phyloP scores from a whole-genome alignment of 2,329 filamentous ascomycete species.

The Xylogone sp. region DNA sequence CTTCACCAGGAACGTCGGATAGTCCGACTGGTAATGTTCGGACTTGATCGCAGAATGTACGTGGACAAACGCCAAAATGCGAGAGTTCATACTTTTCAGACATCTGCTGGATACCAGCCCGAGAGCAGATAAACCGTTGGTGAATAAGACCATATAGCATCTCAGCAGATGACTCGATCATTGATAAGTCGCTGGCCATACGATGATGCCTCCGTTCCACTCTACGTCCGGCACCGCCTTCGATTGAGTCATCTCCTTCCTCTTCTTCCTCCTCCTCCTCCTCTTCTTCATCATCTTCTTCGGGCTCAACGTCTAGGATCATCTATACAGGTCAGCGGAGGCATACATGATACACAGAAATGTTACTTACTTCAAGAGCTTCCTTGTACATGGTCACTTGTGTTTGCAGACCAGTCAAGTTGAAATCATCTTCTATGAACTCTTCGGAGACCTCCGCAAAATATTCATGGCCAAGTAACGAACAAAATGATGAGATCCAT shows the following conservation, averaged over 20 bases:
- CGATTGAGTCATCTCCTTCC: conserved; percentile 64
- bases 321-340: conserved; percentile 50
- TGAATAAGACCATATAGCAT: conserved; percentile 97
- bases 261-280: conserved; percentile 66
- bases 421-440: conserved; percentile 99
- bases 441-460: conserved; percentile 98
- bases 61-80: conserved; percentile 94
- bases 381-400: conserved; percentile 99
- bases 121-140: conserved; percentile 95
- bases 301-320: conserved; percentile 97
- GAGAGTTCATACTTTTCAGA: conserved; percentile 97
- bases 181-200: conserved; percentile 87
- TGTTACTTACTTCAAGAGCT: conserved; percentile 69
- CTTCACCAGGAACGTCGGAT: conserved; percentile 91
- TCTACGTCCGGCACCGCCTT: conserved; percentile 46
- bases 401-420: conserved; percentile 88
- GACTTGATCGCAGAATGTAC: conserved; percentile 85
- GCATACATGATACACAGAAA: conserved; percentile 14
- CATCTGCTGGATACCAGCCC: conserved; percentile 97
- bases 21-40: conserved; percentile 90
- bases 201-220: conserved; percentile 74
- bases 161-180: conserved; percentile 97
- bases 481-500: conserved; percentile 98
- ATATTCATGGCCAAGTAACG: conserved; percentile 93
- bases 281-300: conserved; percentile 86